Evolutionary conservation across 23 red algal genomes (phyloP), one percentile per base, ranked within the genome.

Genomic region (Agarophyton chilense): DNA sequence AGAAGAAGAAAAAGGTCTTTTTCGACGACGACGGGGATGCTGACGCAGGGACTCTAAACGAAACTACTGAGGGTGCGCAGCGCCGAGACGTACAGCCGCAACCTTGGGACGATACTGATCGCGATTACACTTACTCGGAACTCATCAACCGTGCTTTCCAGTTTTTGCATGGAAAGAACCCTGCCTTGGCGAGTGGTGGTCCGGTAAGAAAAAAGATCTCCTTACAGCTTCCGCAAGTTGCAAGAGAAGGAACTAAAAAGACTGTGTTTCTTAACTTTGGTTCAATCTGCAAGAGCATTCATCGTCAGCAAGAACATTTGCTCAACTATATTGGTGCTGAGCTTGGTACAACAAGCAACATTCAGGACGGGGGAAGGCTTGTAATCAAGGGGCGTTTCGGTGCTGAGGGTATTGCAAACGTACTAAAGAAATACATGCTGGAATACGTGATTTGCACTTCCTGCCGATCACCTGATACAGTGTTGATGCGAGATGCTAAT

Each of bases 221-320:
- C 9, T 53, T 95, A 29, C 88, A 91, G 19, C 89, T 94, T 35
- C 96, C 96, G 43, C 93, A 95, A 44, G 90, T 98, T 65, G 93
- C 90, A 5, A 58, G 93, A 52, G 96, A 98, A 45, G 93, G 93
- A 72, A 94, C 93, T 25, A 98, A 98, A 53, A 95, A 95, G 70
- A 98, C 93, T 13, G 88, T 98, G 10, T 95, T 98, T 78, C 76
- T 98, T 58, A 98, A 98, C 70, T 98, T 98, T 81, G 93, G 93
- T 12, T 84, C 88, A 66, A 98, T 98, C n/a, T 95, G 92, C 66
- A 95, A 95, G 81, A 93, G 87, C 40, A 89, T 95, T 66, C 92
- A 94, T 64, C 81, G 96, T 29, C 96, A 98, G 44, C 96, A 92
- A 74, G 96, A 98, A 41, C 96, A 98, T 72, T 72, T 98, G 63